Evolutionary conservation across 2,329 filamentous ascomycete species (phyloP).

Genomic region (Sporothrix inflata): DNA sequence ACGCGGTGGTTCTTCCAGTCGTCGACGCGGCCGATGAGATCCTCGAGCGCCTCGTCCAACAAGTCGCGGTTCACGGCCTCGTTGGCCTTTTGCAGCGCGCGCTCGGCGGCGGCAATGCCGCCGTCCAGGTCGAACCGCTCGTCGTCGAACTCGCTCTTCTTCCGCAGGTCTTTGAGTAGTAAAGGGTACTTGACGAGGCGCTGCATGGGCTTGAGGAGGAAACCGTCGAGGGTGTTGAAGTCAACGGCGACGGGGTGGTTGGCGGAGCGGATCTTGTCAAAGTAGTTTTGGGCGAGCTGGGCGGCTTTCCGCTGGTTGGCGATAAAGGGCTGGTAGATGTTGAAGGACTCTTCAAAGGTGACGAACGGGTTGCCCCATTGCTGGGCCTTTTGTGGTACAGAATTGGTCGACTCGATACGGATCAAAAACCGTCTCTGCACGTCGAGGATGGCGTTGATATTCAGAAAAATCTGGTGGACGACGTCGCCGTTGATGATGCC

Average conservation of each 20-base stretch:
- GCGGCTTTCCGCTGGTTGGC: conserved; percentile 94
- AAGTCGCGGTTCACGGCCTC: conserved; percentile 89
- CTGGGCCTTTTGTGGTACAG: conserved; percentile 73
- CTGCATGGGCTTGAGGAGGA: conserved; percentile 95
- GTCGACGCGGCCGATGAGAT: conserved; percentile 81
- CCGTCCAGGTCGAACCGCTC: conserved; percentile 71
- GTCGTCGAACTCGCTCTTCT: conserved; percentile 77
- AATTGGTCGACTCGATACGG: conserved; percentile 92
- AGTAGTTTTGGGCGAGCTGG: conserved; percentile 78
- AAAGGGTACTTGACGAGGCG: conserved; percentile 92
- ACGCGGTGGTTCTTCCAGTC: conserved; percentile 96
- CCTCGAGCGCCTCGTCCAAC: conserved; percentile 78
- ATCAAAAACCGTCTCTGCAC: conserved; percentile 96
- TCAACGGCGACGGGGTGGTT: conserved; percentile 81
- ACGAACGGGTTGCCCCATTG: conserved; percentile 95
- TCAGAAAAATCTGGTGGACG: conserved; percentile 93
- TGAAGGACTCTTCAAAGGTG: conserved; percentile 81
- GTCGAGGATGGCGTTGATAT: conserved; percentile 91
- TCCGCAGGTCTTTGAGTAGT: conserved; percentile 82
- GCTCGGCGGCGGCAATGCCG: conserved; percentile 81
- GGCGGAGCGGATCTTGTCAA: conserved; percentile 80
- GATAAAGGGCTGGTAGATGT: conserved; percentile 95
- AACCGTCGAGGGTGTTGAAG: conserved; percentile 85
- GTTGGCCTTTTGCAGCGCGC: conserved; percentile 83
- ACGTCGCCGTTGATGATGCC: conserved; percentile 86